These are phyloP conservation scores for Ogataea ramenticola DNA, from an alignment of 805 yeast species.

Conservation along the genomic window DNA sequence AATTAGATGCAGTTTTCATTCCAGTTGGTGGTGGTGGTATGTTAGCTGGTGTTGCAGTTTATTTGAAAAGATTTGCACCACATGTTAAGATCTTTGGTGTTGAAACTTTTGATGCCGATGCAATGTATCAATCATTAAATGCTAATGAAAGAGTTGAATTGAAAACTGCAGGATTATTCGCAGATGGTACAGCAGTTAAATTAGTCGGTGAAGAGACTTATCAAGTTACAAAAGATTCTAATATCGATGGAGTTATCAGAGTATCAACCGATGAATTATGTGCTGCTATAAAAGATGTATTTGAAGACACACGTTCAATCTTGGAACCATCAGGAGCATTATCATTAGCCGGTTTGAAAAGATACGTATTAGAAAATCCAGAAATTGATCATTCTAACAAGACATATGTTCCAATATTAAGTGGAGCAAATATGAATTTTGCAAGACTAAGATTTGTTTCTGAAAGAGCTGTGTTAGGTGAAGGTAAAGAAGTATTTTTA, in stretches of 20 bases:
- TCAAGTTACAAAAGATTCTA: conserved; percentile 60
- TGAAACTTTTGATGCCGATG: conserved; percentile 93
- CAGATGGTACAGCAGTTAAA: conserved; percentile 97
- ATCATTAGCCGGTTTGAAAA: conserved; percentile 90
- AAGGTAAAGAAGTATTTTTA: conserved; percentile 92
- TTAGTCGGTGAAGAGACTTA: conserved; percentile 87
- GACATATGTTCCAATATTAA: conserved; percentile 76
- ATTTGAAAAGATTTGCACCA: conserved; percentile 94
- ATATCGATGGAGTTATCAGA: conserved; percentile 80
- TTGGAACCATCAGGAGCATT: conserved; percentile 98
- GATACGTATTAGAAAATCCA: conserved; percentile 62
- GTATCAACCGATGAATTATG: conserved; percentile 88
- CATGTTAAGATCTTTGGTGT: conserved; percentile 94
- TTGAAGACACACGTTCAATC: conserved; percentile 89
- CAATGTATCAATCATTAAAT: conserved; percentile 67
- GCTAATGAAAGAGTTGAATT: conserved; percentile 48
- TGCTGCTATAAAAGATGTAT: conserved; percentile 95
- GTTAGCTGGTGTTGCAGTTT: conserved; percentile 84
- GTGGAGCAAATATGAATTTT: conserved; percentile 98
- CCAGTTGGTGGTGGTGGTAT: conserved; percentile 98
- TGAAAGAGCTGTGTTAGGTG: conserved; percentile 98
- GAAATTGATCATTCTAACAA: conserved; percentile 63
- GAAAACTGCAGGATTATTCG: conserved; percentile 84
- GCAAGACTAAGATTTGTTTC: conserved; percentile 93
- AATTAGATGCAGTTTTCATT: conserved; percentile 79